Conservation (phyloP, 2,329 filamentous ascomycete genomes). For the Phoma herbarum region DNA sequence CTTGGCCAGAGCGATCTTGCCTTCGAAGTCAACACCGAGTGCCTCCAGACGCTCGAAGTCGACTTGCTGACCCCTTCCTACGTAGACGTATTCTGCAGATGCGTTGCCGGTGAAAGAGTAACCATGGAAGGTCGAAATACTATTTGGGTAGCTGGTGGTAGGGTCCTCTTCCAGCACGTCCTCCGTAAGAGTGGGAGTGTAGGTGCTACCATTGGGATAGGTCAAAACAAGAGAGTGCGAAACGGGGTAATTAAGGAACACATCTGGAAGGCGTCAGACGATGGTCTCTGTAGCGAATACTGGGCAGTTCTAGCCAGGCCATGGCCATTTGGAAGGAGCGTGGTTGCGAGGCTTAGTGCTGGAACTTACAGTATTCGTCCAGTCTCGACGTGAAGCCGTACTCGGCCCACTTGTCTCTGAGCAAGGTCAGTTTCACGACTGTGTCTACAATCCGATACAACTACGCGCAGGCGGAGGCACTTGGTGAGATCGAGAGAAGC, state of each 20-base stretch:
- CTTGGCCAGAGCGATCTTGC: conserved; percentile 59
- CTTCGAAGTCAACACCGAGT: conserved; percentile 55
- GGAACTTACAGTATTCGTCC: conserved; percentile 47
- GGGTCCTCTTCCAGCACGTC: conserved; percentile 46
- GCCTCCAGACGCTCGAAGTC: conserved; percentile 56
- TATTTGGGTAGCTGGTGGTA: conserved; percentile 50
- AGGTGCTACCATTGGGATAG: conserved; percentile 47
- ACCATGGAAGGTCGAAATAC: conserved; percentile 58
- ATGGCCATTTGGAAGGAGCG: no score
- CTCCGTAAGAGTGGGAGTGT: conserved; percentile 43
- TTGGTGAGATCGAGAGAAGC: not conserved
- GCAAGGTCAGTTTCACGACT: not conserved
- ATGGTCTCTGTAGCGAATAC: not conserved
- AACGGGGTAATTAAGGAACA: conserved; percentile 52
- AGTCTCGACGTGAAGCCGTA: conserved; percentile 49
- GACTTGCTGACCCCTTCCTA: conserved; percentile 54
- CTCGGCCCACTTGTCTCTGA: conserved; percentile 43
- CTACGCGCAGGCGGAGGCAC: not conserved
- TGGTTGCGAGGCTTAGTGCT: not conserved
- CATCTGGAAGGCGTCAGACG: conserved; percentile 30
- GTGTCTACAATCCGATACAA: not conserved
- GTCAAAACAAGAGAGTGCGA: conserved; percentile 47
- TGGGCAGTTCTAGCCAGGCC: not conserved
- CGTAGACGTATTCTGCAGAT: conserved; percentile 59
- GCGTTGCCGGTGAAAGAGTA: conserved; percentile 59